Base-by-base conservation (phyloP, 371 early-diverging fungal species). In the Fennellomyces sp. region DNA sequence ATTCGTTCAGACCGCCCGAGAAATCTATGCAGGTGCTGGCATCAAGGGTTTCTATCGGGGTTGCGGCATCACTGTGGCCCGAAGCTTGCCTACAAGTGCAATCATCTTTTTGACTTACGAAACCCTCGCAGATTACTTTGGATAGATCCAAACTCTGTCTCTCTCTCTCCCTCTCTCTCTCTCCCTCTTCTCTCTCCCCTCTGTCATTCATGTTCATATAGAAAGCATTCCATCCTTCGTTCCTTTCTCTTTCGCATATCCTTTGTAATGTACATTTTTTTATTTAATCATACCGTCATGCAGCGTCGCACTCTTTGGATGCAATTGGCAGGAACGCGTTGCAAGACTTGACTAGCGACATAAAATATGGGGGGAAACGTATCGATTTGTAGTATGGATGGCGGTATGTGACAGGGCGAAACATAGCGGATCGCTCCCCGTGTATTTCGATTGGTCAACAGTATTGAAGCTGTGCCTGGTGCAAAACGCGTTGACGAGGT, bases 41-140 rank as follows among this genome's bases (percentile, higher is more conserved):
- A 80, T 93, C 56, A 78, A 79, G 12, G 95, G 92, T 12, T 90
- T 98, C 66, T 98, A 95, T 69, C 84, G 94, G 39, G 98, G 98
- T 0, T 94, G 91, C 61, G 94, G 95, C 12, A 95, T 98, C 58
- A 96, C 97, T 3, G 84, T 97, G 7, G 80, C 88, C 33, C 84
- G 97, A 49, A 89, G 92, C 52, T 91, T 94, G 36, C 98, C 98
- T 2, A 90, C 96, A 5, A 94, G 91, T 60, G 97, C 95, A 19
- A 88, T 93, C 56, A 96, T 97, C 60, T 97, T 98, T 70, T 72
- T 91, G 77, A 91, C 90, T 2, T 92, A 89, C 77, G 92, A 82
- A 80, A 79, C 84, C 69, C 31, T 47, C n/a, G 47, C 58, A 11
- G 47, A 49, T 13, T 49, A 58, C 29, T 58, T 58, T 28, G 50